Conservation (phyloP, 1,139 yeast species). For the Blastobotrys malaysiensis region DNA sequence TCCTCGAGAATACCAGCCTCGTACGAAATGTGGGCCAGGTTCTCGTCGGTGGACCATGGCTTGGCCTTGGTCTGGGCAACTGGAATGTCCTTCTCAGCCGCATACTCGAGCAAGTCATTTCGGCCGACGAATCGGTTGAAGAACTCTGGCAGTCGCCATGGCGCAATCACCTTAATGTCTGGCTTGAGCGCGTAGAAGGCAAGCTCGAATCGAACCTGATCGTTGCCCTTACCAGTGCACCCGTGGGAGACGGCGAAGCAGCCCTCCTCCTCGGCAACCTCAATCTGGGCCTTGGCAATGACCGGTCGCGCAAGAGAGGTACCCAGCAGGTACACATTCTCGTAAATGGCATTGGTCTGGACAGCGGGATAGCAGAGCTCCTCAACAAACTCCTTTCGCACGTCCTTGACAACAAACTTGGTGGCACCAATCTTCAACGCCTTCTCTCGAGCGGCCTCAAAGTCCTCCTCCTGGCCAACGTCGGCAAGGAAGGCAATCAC, state of each 20-base stretch:
- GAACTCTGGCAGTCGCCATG: constrained; percentile 97
- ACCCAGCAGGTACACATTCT: constrained; percentile 91
- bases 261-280: constrained; percentile 94
- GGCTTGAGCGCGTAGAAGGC: constrained; percentile 97
- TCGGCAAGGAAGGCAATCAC: constrained; percentile 97
- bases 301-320: constrained; percentile 98
- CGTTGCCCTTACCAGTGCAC: constrained; percentile 99
- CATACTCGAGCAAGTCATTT: constrained; percentile 89
- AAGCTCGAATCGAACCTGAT: constrained; percentile 96
- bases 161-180: constrained; percentile 93
- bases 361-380: constrained; percentile 94
- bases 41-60: constrained; percentile 99
- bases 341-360: constrained; percentile 95
- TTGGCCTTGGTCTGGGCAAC: constrained; percentile 96
- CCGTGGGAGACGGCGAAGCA: constrained; percentile 99
- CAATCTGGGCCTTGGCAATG: constrained; percentile 95
- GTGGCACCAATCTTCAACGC: constrained; percentile 97
- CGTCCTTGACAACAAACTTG: constrained; percentile 89
- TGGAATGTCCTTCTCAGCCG: constrained; percentile 84
- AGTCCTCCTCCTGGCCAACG: constrained; percentile 98
- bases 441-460: constrained; percentile 93
- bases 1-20: constrained; percentile 99
- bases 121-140: constrained; percentile 97
- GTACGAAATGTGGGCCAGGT: constrained; percentile 95
- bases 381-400: constrained; percentile 90